Base-by-base conservation (phyloP, 768 basidiomycete genomes). In the Macrolepiota dolichaula region DNA sequence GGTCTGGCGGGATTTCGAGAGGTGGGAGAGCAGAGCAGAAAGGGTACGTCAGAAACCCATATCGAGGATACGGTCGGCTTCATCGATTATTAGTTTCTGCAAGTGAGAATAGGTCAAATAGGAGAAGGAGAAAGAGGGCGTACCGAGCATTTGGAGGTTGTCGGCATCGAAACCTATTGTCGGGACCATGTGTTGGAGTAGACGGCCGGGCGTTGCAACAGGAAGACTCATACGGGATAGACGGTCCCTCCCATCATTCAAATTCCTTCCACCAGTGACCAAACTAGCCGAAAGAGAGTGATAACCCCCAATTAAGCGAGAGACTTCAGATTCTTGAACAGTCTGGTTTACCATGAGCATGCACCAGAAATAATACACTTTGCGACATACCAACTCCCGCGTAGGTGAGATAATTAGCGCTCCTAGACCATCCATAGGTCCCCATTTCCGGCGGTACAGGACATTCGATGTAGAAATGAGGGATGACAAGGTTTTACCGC, bases 141-240 rank as follows among this genome's bases (percentile, higher is more conserved):
- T 65, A 92, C 94, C 89, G 19, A 99, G 83, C 35, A 96, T 69
- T 71, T 98, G 95, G 19, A 99, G 76, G 69, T 94, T 93, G 64
- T 90, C 88, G 29, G 87, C 85, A 61, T n/a, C n/a, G n/a, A n/a
- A n/a, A n/a, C n/a, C n/a, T n/a, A n/a, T n/a, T n/a, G n/a, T n/a
- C n/a, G n/a, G 95, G 71, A 98, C 97, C 89, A 99, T 91, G 72
- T 99, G 97, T 67, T 99, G 97, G 49, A 99, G 77, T 46, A 99
- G 78, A 50, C 96, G 83, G 25, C 96, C 96, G 4, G 96, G 96
- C 3, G 96, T 98, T 1, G 96, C 96, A 15, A 99, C 92, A n/a
- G 98, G 83, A 61, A 99, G 96, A 68, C 98, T 99, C 95, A 98
- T 98, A 44, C 92, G 82, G 10, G 88, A 82, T 46, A 99, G 73